Conservation (phyloP, 768 basidiomycete genomes). For the Hemileccinum impolitum region DNA sequence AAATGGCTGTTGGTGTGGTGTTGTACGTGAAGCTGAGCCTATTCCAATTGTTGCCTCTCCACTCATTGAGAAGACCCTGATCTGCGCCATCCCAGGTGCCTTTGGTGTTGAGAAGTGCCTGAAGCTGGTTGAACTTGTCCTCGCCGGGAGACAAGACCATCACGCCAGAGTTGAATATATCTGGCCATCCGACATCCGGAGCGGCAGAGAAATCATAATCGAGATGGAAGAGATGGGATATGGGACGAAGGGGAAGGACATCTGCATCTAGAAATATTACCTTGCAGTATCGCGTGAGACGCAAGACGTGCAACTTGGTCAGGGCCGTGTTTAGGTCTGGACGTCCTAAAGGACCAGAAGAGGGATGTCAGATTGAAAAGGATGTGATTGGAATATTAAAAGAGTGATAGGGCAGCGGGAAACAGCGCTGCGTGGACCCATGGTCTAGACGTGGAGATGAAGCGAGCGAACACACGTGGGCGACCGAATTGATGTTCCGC, state of each 20-base stretch:
- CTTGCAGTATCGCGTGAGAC: slow-evolving; percentile 82
- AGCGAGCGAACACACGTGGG: slow-evolving; percentile 9
- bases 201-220: slow-evolving; percentile 87
- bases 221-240: slow-evolving; percentile 88
- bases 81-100: slow-evolving; percentile 99
- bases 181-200: slow-evolving; percentile 98
- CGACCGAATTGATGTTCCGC: slow-evolving; percentile 8
- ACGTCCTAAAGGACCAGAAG: slow-evolving; percentile 59
- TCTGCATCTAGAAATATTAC: slow-evolving; percentile 92
- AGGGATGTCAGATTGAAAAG: slow-evolving; percentile 10
- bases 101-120: slow-evolving; percentile 64
- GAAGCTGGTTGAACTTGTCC: slow-evolving; percentile 77
- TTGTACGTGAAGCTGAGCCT: slow-evolving; percentile 97
- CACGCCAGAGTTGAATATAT: slow-evolving; percentile 98
- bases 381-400: not conserved
- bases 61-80: slow-evolving; percentile 96
- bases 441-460: slow-evolving; percentile 7
- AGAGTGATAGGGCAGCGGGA: slow-evolving; percentile 13
- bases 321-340: slow-evolving; percentile 90
- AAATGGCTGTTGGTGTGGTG: slow-evolving; percentile 94
- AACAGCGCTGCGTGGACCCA: slow-evolving; percentile 17
- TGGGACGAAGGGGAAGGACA: slow-evolving; percentile 80
- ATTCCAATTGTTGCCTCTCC: slow-evolving; percentile 85
- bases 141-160: slow-evolving; percentile 82
- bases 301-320: slow-evolving; percentile 95